These are phyloP conservation scores for Vitellaria paradoxa DNA, from an alignment of 179 eudicot genomes.

Conservation along the genomic window DNA sequence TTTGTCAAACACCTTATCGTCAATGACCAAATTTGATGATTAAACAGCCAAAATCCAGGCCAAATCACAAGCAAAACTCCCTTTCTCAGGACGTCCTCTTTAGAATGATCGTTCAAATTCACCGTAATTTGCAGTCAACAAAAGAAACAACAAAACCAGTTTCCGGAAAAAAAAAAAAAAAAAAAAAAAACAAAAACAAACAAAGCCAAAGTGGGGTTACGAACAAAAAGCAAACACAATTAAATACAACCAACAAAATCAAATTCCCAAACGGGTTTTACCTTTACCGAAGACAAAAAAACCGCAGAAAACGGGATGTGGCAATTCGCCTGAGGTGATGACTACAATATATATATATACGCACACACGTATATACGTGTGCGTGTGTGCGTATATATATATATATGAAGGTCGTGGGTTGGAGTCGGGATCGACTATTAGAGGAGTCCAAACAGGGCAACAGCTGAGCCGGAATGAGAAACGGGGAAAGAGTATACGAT, in stretches of 20 bases:
- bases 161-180: too few relatives aligned
- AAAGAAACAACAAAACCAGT: background rate
- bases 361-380: background rate
- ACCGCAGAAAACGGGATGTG: background rate
- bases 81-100: background rate
- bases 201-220: background rate
- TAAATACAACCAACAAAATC: background rate
- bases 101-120: background rate
- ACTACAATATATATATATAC: background rate
- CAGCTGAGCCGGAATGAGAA: background rate
- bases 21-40: background rate
- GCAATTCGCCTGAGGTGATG: background rate
- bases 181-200: background rate
- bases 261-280: background rate
- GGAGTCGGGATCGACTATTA: background rate
- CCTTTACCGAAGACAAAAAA: background rate
- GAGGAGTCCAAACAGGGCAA: background rate
- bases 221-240: background rate
- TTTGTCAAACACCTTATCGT: background rate
- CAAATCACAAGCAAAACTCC: background rate
- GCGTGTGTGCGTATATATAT: background rate
- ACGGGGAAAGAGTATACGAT: background rate
- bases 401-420: background rate
- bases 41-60: background rate
- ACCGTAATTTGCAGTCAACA: background rate